Evolutionary conservation across 768 basidiomycete species (phyloP).

Genomic region (Xerocomellus intermedius): DNA sequence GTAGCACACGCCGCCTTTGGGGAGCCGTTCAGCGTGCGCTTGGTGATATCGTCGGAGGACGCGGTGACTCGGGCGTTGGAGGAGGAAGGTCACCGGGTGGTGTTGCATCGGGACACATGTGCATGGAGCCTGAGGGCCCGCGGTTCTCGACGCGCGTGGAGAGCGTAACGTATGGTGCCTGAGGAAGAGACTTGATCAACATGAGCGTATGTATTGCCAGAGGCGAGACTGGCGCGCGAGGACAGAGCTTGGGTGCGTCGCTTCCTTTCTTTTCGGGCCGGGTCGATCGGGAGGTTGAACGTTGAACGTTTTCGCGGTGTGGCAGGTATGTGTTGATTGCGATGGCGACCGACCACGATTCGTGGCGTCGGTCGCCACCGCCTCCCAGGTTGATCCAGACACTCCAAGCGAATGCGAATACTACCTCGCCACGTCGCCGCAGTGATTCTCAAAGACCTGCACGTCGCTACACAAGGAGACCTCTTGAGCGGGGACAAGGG

Average conservation of each 20-base stretch:
- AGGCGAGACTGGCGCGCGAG: conserved; percentile 95
- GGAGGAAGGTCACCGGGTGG: conserved; percentile 54
- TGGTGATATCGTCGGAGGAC: conserved; percentile 64
- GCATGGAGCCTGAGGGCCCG: conserved; percentile 97
- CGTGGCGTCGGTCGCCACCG: conserved; percentile 90
- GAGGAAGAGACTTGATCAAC: conserved; percentile 94
- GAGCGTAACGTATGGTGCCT: conserved; percentile 87
- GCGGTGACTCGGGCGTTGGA: conserved; percentile 64
- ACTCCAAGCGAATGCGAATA: conserved; percentile 81
- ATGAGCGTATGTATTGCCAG: conserved; percentile 95
- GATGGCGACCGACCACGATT: conserved; percentile 92
- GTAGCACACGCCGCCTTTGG: conserved; percentile 65
- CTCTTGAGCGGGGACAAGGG: conserved; percentile 71
- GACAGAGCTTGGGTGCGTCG: conserved; percentile 80
- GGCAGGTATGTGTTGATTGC: conserved; percentile 88
- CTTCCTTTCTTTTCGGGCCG: neutral
- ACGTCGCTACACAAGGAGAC: conserved; percentile 53
- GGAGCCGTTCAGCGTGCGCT: conserved; percentile 75
- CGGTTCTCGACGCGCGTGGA: conserved; percentile 99
- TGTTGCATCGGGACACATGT: conserved; percentile 73
- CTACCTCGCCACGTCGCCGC: conserved; percentile 75
- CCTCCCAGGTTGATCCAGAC: conserved; percentile 87
- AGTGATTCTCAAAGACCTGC: conserved; percentile 66
- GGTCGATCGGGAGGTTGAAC: neutral
- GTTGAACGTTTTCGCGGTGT: neutral